Conservation (phyloP, 202 grass and related monocot species). For the Eragrostis tef region DNA sequence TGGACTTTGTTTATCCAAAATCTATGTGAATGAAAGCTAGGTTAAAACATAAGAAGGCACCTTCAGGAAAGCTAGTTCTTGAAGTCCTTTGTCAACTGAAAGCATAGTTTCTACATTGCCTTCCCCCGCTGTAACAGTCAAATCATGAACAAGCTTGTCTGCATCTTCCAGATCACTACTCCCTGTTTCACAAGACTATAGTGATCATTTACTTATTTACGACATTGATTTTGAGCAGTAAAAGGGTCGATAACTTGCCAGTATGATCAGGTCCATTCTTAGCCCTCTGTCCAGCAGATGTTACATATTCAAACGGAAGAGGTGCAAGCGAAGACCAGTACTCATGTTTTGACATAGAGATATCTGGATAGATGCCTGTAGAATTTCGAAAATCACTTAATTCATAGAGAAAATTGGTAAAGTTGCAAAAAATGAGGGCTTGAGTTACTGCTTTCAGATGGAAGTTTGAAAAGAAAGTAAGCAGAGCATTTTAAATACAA, state of each 20-base stretch:
- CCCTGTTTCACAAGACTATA: slow-evolving; percentile 46
- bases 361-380: slow-evolving; percentile 85
- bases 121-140: slow-evolving; percentile 75
- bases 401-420: background rate
- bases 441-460: background rate
- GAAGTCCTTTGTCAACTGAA: slow-evolving; percentile 90
- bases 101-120: slow-evolving; percentile 95
- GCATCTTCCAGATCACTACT: slow-evolving; percentile 51
- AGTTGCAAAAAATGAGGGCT: background rate
- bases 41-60: slow-evolving; percentile 43
- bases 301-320: slow-evolving; percentile 89
- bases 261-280: slow-evolving; percentile 63
- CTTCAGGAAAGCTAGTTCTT: slow-evolving; percentile 85
- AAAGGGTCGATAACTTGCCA: slow-evolving; percentile 44
- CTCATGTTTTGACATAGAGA: slow-evolving; percentile 81
- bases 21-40: slow-evolving; percentile 4
- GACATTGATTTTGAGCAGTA: background rate
- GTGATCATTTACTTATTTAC: slow-evolving; percentile 11
- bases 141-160: slow-evolving; percentile 62
- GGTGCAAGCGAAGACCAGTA: slow-evolving; percentile 94
- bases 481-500: background rate
- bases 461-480: slow-evolving; percentile 29
- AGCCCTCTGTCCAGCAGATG: slow-evolving; percentile 76
- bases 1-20: background rate
- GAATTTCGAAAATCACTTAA: slow-evolving; percentile 31